A percentile compares a stretch with the other conserved stretches of the same genome.
phyloP scores from a whole-genome alignment of 768 basidiomycete species.

The Rickenella mellea region DNA sequence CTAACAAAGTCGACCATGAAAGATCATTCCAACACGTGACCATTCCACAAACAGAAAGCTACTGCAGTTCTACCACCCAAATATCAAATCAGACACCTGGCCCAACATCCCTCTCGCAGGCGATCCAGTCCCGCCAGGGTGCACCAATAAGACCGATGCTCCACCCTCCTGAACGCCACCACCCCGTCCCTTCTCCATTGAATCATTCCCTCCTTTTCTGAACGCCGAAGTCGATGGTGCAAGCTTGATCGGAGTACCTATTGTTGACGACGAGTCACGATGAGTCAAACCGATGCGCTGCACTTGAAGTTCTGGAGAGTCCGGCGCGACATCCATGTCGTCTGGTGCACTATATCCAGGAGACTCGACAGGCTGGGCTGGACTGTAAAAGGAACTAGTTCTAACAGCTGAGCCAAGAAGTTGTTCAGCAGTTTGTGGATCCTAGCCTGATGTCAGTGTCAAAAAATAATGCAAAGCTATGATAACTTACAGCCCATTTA shows the following conservation, averaged over 20 bases:
- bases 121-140: constrained; percentile 7
- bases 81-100: constrained; percentile 72
- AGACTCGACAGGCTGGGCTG: too few species aligned
- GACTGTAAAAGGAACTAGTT: background rate
- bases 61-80: constrained; percentile 63
- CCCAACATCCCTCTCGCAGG: constrained; percentile 50
- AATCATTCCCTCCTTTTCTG: constrained; percentile 31
- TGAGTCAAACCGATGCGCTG: background rate
- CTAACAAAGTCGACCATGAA: too few species aligned
- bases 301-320: background rate
- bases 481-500: constrained; percentile 68
- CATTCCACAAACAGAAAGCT: too few species aligned
- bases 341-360: too few species aligned
- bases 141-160: constrained; percentile 6
- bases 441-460: background rate
- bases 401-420: background rate
- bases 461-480: background rate
- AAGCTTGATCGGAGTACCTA: constrained; percentile 65
- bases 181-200: constrained; percentile 4
- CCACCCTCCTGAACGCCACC: constrained; percentile 2
- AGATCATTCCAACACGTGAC: too few species aligned
- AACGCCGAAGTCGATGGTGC: constrained; percentile 70
- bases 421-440: background rate
- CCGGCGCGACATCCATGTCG: constrained; percentile 1
- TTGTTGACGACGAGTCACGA: constrained; percentile 24